Evolutionary conservation across 805 yeast genomes (phyloP).

Genomic region (Isabelozyma heimii): DNA sequence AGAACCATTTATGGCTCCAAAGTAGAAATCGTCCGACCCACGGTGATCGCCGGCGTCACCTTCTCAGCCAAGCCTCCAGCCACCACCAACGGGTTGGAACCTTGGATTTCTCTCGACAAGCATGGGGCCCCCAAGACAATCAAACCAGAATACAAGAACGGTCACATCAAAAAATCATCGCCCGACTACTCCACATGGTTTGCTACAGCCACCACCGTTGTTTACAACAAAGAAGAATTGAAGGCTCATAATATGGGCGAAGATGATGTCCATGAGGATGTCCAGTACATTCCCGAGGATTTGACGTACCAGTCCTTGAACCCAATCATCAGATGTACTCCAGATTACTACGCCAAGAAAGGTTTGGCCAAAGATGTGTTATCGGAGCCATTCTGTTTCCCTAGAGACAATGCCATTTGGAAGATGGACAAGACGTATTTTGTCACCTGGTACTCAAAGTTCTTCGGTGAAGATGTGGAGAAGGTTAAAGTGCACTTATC

Average conservation of each 20-base stretch:
- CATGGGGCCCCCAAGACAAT: constrained; percentile 81
- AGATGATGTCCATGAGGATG: constrained; percentile 57
- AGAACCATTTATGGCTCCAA: constrained; percentile 62
- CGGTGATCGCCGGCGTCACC: constrained; percentile 62
- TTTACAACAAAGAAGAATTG: constrained; percentile 57
- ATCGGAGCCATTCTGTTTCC: constrained; percentile 86
- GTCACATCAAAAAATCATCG: constrained; percentile 58
- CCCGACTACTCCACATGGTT: constrained; percentile 80
- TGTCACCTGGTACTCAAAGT: constrained; percentile 76
- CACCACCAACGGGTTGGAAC: constrained; percentile 66
- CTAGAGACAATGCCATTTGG: constrained; percentile 58
- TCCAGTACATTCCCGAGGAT: constrained; percentile 60
- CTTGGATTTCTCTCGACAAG: constrained; percentile 77
- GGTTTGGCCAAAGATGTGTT: constrained; percentile 54
- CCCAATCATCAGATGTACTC: constrained; percentile 84
- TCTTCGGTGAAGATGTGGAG: constrained; percentile 53
- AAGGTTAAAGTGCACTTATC: constrained; percentile 68
- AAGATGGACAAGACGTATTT: constrained; percentile 66
- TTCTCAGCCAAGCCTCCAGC: constrained; percentile 68
- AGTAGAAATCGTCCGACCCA: constrained; percentile 61
- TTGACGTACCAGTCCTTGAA: constrained; percentile 67
- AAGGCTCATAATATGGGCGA: constrained; percentile 73
- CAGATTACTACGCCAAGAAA: constrained; percentile 64
- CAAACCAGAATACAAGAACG: constrained; percentile 71
- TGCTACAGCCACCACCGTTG: constrained; percentile 61